A percentile compares a stretch with the other conserved stretches of the same genome.
Evolutionary conservation across 1,139 yeast species (phyloP).

Genomic region (Fermentozyma sake): DNA sequence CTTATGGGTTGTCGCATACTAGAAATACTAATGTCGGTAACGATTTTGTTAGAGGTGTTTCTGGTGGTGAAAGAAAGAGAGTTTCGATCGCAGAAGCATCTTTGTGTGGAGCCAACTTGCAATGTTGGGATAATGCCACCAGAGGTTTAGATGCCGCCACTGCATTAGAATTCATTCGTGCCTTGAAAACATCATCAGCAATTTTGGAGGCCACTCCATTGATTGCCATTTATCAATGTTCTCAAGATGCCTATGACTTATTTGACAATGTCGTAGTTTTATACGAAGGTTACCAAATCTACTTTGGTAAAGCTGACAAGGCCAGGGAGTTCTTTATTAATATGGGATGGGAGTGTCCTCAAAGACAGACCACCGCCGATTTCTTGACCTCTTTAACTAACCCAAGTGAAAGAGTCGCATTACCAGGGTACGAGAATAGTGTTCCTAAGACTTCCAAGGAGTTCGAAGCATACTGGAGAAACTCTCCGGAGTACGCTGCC

Average conservation of each 20-base stretch:
- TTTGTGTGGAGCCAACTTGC: constrained; percentile 32
- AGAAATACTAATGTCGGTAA: constrained; percentile 33
- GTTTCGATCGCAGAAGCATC: constrained; percentile 43
- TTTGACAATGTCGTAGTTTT: constrained; percentile 42
- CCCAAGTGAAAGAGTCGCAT: constrained; percentile 59
- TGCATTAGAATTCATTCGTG: constrained; percentile 44
- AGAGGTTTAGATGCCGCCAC: constrained; percentile 61
- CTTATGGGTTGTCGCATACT: constrained; percentile 34
- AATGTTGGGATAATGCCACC: constrained; percentile 63
- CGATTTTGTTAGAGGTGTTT: constrained; percentile 35
- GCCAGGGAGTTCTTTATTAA: constrained; percentile 42
- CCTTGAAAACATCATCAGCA: constrained; percentile 35
- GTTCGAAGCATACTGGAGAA: constrained; percentile 22
- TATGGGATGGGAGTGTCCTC: constrained; percentile 58
- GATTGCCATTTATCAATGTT: constrained; percentile 44
- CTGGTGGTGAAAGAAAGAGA: constrained; percentile 45
- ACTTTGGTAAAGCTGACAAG: constrained; percentile 31
- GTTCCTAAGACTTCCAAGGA: constrained; percentile 25
- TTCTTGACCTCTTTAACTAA: constrained; percentile 59
- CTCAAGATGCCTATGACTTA: constrained; percentile 42
- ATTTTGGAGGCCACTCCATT: constrained; percentile 34
- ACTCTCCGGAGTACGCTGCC: constrained; percentile 15
- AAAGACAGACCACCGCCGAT: constrained; percentile 62
- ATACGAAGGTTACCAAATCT: constrained; percentile 43
- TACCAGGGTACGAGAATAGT: constrained; percentile 41